These are phyloP conservation scores for Leccinum proliferum DNA, from an alignment of 1,284 basidiomycete species.

Conservation along the genomic window DNA sequence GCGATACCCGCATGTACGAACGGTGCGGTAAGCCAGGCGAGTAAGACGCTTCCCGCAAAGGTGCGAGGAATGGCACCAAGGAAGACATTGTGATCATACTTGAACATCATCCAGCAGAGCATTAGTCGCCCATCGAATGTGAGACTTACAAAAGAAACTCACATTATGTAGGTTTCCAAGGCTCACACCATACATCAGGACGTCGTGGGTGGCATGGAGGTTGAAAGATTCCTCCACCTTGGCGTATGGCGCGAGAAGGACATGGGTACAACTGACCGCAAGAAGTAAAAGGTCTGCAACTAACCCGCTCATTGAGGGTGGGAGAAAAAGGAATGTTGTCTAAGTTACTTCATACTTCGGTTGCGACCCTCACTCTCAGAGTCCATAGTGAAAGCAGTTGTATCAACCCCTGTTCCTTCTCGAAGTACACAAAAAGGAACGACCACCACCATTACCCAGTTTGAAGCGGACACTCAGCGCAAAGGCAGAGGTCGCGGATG, in stretches of 20 bases:
- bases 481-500: slow-evolving; percentile 33
- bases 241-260: slow-evolving; percentile 79
- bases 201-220: slow-evolving; percentile 88
- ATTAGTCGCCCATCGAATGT: slow-evolving; percentile 8
- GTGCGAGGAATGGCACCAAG: slow-evolving; percentile 88
- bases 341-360: background rate
- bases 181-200: slow-evolving; percentile 69
- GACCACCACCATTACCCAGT: slow-evolving; percentile 42
- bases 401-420: slow-evolving; percentile 56
- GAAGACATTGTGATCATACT: slow-evolving; percentile 91
- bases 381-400: slow-evolving; percentile 27
- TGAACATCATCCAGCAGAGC: background rate
- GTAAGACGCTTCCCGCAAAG: slow-evolving; percentile 68
- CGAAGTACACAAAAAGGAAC: slow-evolving; percentile 55
- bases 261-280: slow-evolving; percentile 55
- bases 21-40: slow-evolving; percentile 51
- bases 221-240: slow-evolving; percentile 99
- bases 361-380: background rate
- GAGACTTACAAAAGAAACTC: slow-evolving; percentile 20
- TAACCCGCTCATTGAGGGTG: slow-evolving; percentile 16
- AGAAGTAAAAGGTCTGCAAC: slow-evolving; percentile 54
- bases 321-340: background rate
- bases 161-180: slow-evolving; percentile 44
- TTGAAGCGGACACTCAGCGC: slow-evolving; percentile 28
- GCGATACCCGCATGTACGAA: slow-evolving; percentile 37